These are phyloP conservation scores for Lunularia cruciata DNA, from an alignment of 225 moss, liverwort and hornwort genomes.

Conservation along the genomic window DNA sequence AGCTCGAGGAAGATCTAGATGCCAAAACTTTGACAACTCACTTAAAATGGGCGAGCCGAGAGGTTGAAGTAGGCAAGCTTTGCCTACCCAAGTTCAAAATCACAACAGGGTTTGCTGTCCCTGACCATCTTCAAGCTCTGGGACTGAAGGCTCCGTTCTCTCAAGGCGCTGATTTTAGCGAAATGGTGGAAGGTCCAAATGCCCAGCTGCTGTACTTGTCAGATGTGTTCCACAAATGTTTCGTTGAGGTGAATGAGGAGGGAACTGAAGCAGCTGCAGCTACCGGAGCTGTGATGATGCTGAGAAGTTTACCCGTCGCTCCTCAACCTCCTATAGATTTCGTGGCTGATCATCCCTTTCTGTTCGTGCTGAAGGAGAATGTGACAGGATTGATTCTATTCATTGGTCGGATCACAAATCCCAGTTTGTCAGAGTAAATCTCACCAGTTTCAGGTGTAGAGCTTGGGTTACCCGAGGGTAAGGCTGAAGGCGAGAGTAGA, in stretches of 20 bases:
- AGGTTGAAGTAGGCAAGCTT: conserved; percentile 32
- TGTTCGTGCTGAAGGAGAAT: conserved; percentile 54
- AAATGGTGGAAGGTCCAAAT: conserved; percentile 48
- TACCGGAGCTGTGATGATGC: conserved; percentile 24
- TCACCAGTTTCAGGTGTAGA: too few species aligned
- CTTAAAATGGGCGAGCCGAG: conserved; percentile 31
- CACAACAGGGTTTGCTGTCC: conserved; percentile 36
- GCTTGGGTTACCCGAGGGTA: too few species aligned
- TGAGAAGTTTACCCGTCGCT: conserved; percentile 2
- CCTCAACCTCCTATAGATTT: conserved; percentile 28
- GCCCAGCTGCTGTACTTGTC: conserved; percentile 26
- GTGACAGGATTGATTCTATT: conserved; percentile 43
- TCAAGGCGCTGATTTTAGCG: conserved; percentile 47
- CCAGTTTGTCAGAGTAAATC: conserved; percentile 28
- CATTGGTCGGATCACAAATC: conserved; percentile 47
- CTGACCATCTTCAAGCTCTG: conserved; percentile 32
- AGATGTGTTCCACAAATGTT: conserved; percentile 55
- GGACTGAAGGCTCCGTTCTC: conserved; percentile 53
- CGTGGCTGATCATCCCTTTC: conserved; percentile 56
- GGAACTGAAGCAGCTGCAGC: conserved; percentile 67
- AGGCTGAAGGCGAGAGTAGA: too few species aligned
- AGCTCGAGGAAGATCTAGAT: conserved; percentile 53
- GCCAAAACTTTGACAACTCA: conserved; percentile 34
- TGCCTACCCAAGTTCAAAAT: conserved; percentile 60
- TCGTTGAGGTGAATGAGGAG: conserved; percentile 66